phyloP scores from a whole-genome alignment of 2,329 filamentous ascomycete genomes.

The Boeremia exigua region DNA sequence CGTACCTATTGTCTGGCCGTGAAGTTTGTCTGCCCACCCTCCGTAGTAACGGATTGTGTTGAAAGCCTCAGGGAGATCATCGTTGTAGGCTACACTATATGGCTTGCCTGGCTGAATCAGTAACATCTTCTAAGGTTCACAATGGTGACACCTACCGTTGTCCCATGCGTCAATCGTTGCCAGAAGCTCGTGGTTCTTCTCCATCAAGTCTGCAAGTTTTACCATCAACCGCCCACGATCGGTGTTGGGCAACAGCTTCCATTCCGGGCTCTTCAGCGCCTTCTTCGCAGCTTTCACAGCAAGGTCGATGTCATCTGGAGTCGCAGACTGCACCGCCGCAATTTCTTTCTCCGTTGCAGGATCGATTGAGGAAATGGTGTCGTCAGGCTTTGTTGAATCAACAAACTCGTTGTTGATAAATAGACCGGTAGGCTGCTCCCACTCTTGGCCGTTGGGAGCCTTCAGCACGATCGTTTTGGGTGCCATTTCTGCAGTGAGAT shows the following conservation, averaged over 20 bases:
- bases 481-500: not conserved
- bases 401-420: conserved; percentile 57
- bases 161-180: conserved; percentile 63
- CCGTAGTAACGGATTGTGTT: conserved; percentile 71
- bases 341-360: conserved; percentile 38
- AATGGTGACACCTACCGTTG: conserved; percentile 61
- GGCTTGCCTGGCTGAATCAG: conserved; percentile 59
- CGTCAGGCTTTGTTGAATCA: conserved; percentile 25
- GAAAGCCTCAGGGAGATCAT: conserved; percentile 66
- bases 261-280: conserved; percentile 29
- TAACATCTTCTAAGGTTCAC: not conserved
- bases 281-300: conserved; percentile 43
- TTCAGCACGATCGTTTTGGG: conserved; percentile 37
- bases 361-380: conserved; percentile 22
- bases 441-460: conserved; percentile 49
- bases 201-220: conserved; percentile 38
- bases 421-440: conserved; percentile 49
- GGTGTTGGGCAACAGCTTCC: conserved; percentile 24
- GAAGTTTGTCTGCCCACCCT: conserved; percentile 78
- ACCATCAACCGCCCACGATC: conserved; percentile 30
- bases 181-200: conserved; percentile 18
- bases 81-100: conserved; percentile 64
- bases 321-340: conserved; percentile 40
- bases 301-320: conserved; percentile 41
- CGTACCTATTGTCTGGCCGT: conserved; percentile 73